Base-by-base conservation (phyloP, 495 filamentous ascomycete genomes). In the Achaetomiella virescens region DNA sequence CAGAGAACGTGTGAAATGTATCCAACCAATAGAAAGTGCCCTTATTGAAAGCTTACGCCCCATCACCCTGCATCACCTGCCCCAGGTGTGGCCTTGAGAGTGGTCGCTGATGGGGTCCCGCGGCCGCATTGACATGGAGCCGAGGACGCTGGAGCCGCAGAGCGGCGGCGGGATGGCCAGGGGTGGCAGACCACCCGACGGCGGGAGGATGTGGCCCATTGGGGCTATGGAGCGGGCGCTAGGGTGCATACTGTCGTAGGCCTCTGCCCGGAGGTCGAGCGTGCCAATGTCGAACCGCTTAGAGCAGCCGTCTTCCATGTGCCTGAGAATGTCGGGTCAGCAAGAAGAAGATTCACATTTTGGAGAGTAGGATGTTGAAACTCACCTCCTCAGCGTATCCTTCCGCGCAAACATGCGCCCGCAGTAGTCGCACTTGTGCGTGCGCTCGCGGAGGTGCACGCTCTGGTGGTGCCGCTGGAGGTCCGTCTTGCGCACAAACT, bases 401-500 rank as follows among this genome's bases (percentile, higher is more conserved):
- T 89, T 89, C 42, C 90, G 78, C 36, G 87, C 87, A 76, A 93
- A 95, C 40, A 77, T 75, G 48, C 81, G 77, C n/a, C 79, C 76
- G 68, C 90, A 95, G 49, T 84, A 79, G 35, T 82, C 78, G 65
- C 90, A 95, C 53, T 72, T 71, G 68, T 84, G 85, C 58, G 85
- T 84, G 60, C 84, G 82, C 52, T 85, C 77, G 65, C 88, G 88
- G 65, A 84, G 76, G 70, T 95, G 89, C 42, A 92, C 92, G 65
- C 87, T 95, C 61, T 89, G 81, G 50, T 85, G 71, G 72, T 97
- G 92, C 54, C 92, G 76, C 56, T 84, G 80, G 31, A 96, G 78
- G 69, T 97, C 92, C 7, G 90, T 91, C 68, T 87, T 91, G 63
- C 92, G 77, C 40, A 87, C 86, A 66, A 91, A 91, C 49, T 81